Conservation (phyloP, 2,329 filamentous ascomycete species). For the Colletotrichum nymphaeae region DNA sequence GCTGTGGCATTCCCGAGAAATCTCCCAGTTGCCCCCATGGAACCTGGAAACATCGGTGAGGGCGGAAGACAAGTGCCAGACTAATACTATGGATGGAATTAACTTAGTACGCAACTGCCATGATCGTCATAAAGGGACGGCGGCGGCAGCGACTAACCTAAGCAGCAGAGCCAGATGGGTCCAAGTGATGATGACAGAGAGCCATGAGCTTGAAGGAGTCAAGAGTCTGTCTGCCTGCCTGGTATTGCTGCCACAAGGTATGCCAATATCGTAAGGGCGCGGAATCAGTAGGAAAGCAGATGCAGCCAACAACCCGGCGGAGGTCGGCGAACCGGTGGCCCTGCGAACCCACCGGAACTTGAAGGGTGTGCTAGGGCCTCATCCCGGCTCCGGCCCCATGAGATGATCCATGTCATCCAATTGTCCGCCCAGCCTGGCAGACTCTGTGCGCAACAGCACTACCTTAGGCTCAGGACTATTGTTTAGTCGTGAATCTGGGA, state of each 20-base stretch:
- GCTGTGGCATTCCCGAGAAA: conserved; percentile 26
- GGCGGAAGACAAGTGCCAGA: neutral
- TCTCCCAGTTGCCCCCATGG: neutral
- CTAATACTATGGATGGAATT: neutral
- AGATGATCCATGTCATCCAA: conserved; percentile 20
- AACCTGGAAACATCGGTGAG: neutral
- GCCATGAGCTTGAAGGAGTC: too few species aligned
- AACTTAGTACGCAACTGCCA: neutral
- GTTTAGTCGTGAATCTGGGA: neutral
- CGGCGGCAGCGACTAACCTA: neutral
- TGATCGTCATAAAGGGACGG: neutral
- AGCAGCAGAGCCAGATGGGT: neutral
- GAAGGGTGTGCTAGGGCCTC: conserved; percentile 12
- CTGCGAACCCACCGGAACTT: conserved; percentile 13
- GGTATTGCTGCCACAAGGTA: conserved; percentile 15
- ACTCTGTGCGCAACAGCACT: neutral
- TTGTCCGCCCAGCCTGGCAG: conserved; percentile 6
- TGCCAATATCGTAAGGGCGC: neutral
- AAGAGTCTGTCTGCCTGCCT: neutral
- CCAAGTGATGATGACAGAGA: neutral
- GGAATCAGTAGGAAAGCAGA: neutral
- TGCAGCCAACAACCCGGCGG: neutral
- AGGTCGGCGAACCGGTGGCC: conserved; percentile 10
- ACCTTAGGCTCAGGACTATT: neutral
- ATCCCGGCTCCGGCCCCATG: conserved; percentile 9